Base-by-base conservation (phyloP, 257 asterid genomes). In the Haberlea rhodopensis region DNA sequence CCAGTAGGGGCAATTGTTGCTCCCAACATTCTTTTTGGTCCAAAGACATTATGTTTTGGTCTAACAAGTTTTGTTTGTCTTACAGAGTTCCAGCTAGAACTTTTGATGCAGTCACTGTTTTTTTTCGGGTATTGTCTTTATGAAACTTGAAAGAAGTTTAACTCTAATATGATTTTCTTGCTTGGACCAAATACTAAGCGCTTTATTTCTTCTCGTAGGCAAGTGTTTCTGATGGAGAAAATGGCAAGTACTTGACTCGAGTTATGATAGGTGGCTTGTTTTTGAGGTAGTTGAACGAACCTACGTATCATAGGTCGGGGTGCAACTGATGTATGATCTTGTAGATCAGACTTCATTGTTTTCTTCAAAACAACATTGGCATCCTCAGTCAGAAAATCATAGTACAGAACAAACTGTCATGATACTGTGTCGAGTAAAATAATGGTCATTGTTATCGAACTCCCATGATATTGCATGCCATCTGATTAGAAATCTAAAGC, bases 71-170 rank as follows among this genome's bases (percentile, higher is more conserved):
- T 51, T 69, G 63, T 53, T 52, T 48, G 58, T 74, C 68, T 76
- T 86, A 85, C 96, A 94, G 99, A 90, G 45, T 94, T 94, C 82
- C 97, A 76, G 94, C 91, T 94, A 43, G 99, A 90, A 77, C 91
- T 94, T 60, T 75, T 90, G 83, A 94, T 90, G 97, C 99, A 94
- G 78, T 94, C 96, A 8, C 85, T 94, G 37, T 76, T 80, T 73
- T 90, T 90, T 78, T 87, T 68, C 94, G 97, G 95, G 99, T 94
- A 81, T 74, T 11, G 76, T 77, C 65, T 69, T 46, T 62, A n/a
- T 43, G 64, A 53, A 65, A 37, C 27, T 46, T 73, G 51, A 57
- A 64, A 53, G 45, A 57, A n/a, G n/a, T n/a, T n/a, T n/a, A n/a
- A n/a, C n/a, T n/a, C n/a, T n/a, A n/a, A n/a, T n/a, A n/a, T 58